Conservation (phyloP, 192 early-diverging fungal genomes). For the Mortierella alpina region DNA sequence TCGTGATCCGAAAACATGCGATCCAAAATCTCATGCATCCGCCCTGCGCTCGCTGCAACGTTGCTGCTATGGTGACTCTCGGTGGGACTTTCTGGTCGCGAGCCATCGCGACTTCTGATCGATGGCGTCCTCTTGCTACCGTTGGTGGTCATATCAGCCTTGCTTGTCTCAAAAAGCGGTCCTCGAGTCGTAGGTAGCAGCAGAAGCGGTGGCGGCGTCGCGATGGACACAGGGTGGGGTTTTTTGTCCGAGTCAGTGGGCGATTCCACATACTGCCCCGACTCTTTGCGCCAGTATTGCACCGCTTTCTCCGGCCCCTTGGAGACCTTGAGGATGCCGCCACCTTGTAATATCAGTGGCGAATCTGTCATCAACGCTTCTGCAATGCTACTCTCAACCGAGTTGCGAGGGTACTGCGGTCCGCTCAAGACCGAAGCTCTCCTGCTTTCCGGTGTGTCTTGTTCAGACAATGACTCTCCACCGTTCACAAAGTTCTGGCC, state of each 20-base stretch:
- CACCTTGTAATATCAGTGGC: constrained; percentile 32
- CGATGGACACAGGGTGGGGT: background rate
- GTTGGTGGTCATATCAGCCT: background rate
- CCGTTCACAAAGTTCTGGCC: constrained; percentile 10
- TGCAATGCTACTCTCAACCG: constrained; percentile 34
- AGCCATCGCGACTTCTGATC: constrained; percentile 25
- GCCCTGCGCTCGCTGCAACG: constrained; percentile 36
- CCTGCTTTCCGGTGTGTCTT: constrained; percentile 7
- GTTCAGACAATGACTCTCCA: constrained; percentile 14
- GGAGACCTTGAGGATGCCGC: constrained; percentile 41
- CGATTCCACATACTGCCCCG: constrained; percentile 35
- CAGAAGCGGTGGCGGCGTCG: constrained; percentile 20
- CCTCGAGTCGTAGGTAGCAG: constrained; percentile 18
- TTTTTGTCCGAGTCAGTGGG: background rate
- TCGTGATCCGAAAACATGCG: constrained; percentile 51
- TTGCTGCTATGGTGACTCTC: constrained; percentile 36
- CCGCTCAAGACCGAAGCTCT: constrained; percentile 12
- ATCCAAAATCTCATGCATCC: constrained; percentile 54
- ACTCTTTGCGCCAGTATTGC: constrained; percentile 49
- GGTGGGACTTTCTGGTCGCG: constrained; percentile 42
- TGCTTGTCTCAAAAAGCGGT: constrained; percentile 22
- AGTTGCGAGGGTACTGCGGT: constrained; percentile 19
- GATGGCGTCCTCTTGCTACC: background rate
- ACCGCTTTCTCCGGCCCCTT: constrained; percentile 52
- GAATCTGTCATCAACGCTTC: constrained; percentile 28